A percentile compares a stretch with the other conserved stretches of the same genome.
These are phyloP conservation scores for Nitzschia palea DNA, from an alignment of 108 stramenopile genomes.

Conservation along the genomic window DNA sequence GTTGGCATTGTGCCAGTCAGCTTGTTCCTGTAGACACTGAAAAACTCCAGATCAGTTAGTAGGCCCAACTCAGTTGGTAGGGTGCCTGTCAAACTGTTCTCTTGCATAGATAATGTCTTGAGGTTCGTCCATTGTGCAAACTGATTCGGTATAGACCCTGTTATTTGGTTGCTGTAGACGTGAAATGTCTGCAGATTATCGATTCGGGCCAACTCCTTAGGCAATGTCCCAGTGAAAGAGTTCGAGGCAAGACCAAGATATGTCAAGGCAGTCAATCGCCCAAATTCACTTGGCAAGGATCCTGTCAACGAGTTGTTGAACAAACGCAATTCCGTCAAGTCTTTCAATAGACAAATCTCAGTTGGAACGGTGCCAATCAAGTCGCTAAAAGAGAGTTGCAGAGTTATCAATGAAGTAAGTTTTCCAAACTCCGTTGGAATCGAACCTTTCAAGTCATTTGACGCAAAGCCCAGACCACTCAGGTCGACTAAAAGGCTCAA, in stretches of 20 bases:
- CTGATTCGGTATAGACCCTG: conserved; percentile 14
- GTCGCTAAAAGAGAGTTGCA: background rate
- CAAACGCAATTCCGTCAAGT: background rate
- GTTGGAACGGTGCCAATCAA: conserved; percentile 43
- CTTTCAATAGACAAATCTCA: conserved; percentile 33
- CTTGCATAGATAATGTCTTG: conserved; percentile 17
- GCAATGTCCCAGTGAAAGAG: conserved; percentile 42
- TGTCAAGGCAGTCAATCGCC: conserved; percentile 26
- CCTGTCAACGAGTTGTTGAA: conserved; percentile 20
- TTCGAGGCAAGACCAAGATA: conserved; percentile 7
- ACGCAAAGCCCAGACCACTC: too few relatives aligned
- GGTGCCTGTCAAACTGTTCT: conserved; percentile 35
- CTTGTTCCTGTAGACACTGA: conserved; percentile 50
- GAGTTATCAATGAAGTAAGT: background rate
- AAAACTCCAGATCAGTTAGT: conserved; percentile 41
- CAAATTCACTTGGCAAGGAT: conserved; percentile 38
- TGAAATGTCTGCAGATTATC: conserved; percentile 34
- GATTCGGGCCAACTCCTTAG: conserved; percentile 38
- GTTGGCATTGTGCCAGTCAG: conserved; percentile 57
- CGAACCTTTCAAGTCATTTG: background rate
- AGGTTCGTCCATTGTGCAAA: conserved; percentile 12
- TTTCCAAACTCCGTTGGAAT: conserved; percentile 15
- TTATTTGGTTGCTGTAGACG: conserved; percentile 24
- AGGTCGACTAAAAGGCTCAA: too few relatives aligned
- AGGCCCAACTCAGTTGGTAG: conserved; percentile 61